A percentile compares a stretch with the other conserved stretches of the same genome.
Evolutionary conservation across 768 basidiomycete species (phyloP).

Genomic region (Cantharellus cinnabarinus): DNA sequence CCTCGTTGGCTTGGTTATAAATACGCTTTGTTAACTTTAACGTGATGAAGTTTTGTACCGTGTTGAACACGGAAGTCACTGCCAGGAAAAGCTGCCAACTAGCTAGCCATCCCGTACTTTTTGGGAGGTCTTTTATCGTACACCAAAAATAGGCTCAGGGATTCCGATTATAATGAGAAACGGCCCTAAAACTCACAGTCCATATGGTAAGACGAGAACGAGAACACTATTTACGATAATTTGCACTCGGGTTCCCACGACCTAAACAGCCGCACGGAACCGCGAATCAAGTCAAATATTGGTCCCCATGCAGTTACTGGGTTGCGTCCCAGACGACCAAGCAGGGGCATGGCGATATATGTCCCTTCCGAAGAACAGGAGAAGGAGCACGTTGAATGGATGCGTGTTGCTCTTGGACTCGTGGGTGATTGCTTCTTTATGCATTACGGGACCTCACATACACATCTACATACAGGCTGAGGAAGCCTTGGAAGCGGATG

Average conservation of each 20-base stretch:
- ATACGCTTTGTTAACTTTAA: conserved; percentile 57
- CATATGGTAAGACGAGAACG: no score
- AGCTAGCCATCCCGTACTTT: conserved; percentile 50
- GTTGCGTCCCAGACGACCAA: no score
- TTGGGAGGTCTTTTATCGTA: conserved; percentile 34
- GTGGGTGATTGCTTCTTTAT: conserved; percentile 14
- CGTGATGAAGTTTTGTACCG: conserved; percentile 60
- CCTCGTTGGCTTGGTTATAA: conserved; percentile 31
- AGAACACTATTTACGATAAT: no score
- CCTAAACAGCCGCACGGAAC: no score
- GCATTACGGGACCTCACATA: neutral
- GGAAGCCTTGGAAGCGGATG: conserved; percentile 63
- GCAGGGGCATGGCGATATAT: conserved; percentile 3
- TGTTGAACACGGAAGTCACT: conserved; percentile 64
- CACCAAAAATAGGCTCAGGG: neutral
- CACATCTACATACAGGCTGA: conserved; percentile 35
- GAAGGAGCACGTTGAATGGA: conserved; percentile 33
- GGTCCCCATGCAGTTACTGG: no score
- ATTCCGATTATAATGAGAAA: no score
- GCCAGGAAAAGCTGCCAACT: conserved; percentile 78
- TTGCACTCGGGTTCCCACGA: no score
- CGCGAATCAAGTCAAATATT: no score
- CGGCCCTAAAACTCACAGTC: no score
- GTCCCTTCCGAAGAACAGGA: conserved; percentile 19
- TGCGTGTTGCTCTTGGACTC: conserved; percentile 70